phyloP scores from a whole-genome alignment of 2,329 filamentous ascomycete genomes.

The Lomentospora prolificans region DNA sequence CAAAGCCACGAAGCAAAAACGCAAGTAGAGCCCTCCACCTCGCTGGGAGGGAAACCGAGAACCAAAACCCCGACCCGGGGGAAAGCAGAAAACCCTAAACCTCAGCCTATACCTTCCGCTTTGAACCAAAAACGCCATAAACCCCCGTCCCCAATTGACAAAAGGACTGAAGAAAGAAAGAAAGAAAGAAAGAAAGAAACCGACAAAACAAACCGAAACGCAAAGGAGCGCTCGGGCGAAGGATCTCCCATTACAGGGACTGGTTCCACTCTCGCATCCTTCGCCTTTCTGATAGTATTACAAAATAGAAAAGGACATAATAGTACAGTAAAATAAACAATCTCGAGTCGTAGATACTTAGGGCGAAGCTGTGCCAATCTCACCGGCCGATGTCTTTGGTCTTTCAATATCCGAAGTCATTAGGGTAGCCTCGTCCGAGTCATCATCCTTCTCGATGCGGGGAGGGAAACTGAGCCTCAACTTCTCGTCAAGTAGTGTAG shows the following conservation, averaged over 20 bases:
- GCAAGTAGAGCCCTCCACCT: neutral
- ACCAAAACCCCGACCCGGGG: neutral
- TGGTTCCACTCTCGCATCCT: neutral
- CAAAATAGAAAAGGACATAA: neutral
- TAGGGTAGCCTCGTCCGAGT: neutral
- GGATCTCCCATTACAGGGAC: neutral
- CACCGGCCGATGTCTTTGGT: conserved; percentile 23
- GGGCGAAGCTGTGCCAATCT: conserved; percentile 18
- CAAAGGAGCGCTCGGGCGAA: neutral
- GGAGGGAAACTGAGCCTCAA: conserved; percentile 37
- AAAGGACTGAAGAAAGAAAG: neutral
- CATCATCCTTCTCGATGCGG: conserved; percentile 2
- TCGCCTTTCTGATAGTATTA: conserved; percentile 18
- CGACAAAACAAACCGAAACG: neutral
- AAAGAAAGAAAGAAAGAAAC: neutral
- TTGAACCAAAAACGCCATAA: neutral
- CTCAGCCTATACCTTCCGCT: neutral
- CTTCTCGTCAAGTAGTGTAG: conserved; percentile 64
- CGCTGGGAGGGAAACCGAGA: neutral
- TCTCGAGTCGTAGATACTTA: conserved; percentile 7
- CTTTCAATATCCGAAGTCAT: conserved; percentile 11
- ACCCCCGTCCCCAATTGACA: neutral
- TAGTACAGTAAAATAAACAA: neutral
- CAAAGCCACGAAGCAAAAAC: neutral
- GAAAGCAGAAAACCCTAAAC: neutral